A percentile compares a stretch with the other conserved stretches of the same genome.
These are phyloP conservation scores for Fusarium musae DNA, from an alignment of 2,329 filamentous ascomycete species.

Conservation along the genomic window DNA sequence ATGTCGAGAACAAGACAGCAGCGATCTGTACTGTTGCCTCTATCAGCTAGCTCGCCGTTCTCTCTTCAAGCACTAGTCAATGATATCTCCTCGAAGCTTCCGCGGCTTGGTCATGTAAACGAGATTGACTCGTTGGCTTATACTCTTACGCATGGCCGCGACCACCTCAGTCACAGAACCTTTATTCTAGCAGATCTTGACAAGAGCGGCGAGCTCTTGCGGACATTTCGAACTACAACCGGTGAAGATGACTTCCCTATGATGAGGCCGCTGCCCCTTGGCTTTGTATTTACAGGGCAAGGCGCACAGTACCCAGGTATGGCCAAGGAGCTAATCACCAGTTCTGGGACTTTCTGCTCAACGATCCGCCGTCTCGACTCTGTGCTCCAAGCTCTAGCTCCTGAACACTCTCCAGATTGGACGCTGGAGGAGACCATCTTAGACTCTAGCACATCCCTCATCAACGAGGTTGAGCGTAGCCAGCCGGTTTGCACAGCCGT, in stretches of 20 bases:
- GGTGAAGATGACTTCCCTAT: background rate
- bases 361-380: background rate
- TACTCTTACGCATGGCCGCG: background rate
- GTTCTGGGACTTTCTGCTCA: fast-evolving
- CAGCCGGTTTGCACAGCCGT: background rate
- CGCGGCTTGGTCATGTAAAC: background rate
- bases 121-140: background rate
- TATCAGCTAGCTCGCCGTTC: background rate
- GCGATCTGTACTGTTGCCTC: background rate
- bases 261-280: background rate
- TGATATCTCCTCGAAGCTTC: background rate
- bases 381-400: background rate
- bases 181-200: background rate
- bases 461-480: background rate
- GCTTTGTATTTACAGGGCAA: background rate
- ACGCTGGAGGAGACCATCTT: background rate
- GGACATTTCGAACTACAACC: background rate
- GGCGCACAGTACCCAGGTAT: background rate
- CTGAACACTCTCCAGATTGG: background rate
- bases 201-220: background rate
- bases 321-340: fast-evolving
- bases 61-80: background rate
- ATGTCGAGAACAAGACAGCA: fast-evolving
- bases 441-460: fast-evolving
- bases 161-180: background rate